Evolutionary conservation across 2,329 filamentous ascomycete species (phyloP), one percentile per base, ranked within the genome.

Genomic region (Aureobasidium namibiae): DNA sequence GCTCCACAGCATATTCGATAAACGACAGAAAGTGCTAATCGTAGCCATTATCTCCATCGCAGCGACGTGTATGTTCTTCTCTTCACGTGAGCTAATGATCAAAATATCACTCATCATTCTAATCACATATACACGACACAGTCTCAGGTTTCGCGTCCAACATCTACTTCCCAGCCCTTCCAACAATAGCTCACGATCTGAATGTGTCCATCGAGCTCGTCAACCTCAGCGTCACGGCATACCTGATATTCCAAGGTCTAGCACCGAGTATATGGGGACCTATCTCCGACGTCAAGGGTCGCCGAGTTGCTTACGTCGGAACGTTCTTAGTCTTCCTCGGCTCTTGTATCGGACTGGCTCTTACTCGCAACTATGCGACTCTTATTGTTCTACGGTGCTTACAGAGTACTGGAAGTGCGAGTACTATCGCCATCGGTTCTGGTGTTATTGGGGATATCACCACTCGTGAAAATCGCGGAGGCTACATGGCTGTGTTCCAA

Each of bases 391-490:
- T 79, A 14, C 65, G 76, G 52, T 73, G 70, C 36, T 61, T 78
- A 18, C 77, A 79, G 60, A 75, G 72, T 39, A 69, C 74, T 1
- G 76, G 76, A 0, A 74, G 70, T 61, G 72, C 73, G 2, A 73
- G 72, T 33, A 78, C 74, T 0, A 74, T 78, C 39, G 73, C 75
- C 3, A 69, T 78, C 18, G 75, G 74, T 1, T 67, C 68, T 2
- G 74, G 72, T 0, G 74, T 77, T 0, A 70, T 78, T 21, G 71
- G 69, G 4, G 76, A 79, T 60, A 73, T 78, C 29, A 72, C 73
- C 0, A 75, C 70, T 1, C 64, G 68, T 2, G 70, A 68, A 13
- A 74, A 78, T 14, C 66, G 75, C 0, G 76, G 75, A 2, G 70
- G 69, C 0, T 77, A 70, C 56, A 73, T 78, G 69, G 73, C 73